These are phyloP conservation scores for Leccinum pallidistipes DNA, from an alignment of 1,284 basidiomycete species.

Conservation along the genomic window DNA sequence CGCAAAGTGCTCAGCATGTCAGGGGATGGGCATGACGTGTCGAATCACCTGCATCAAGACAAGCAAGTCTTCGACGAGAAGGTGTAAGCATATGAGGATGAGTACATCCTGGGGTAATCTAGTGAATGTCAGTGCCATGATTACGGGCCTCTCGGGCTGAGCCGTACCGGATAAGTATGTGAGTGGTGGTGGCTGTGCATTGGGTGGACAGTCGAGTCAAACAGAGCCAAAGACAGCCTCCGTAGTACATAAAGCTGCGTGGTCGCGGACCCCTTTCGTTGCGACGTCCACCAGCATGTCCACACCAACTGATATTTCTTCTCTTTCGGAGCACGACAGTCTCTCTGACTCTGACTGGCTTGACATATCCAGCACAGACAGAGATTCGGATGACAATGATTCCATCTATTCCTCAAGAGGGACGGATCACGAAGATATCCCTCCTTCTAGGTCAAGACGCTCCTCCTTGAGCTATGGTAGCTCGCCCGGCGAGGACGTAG, in stretches of 20 bases:
- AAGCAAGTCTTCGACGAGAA: constrained; percentile 44
- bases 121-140: constrained; percentile 18
- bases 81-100: constrained; percentile 33
- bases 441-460: constrained; percentile 57
- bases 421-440: constrained; percentile 56
- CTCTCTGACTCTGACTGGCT: constrained; percentile 80
- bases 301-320: constrained; percentile 35
- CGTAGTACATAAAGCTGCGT: constrained; percentile 22
- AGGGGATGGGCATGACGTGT: background rate
- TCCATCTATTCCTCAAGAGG: constrained; percentile 54
- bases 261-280: constrained; percentile 31
- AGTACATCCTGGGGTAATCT: constrained; percentile 43
- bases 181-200: constrained; percentile 10
- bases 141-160: background rate
- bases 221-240: constrained; percentile 30
- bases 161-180: background rate
- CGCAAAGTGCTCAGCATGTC: constrained; percentile 15
- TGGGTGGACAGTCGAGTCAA: constrained; percentile 15
- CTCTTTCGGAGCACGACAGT: constrained; percentile 59
- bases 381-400: constrained; percentile 67
- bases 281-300: constrained; percentile 34
- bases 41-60: constrained; percentile 47
- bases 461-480: constrained; percentile 68
- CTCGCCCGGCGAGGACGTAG: constrained; percentile 62
- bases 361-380: constrained; percentile 61